Evolutionary conservation across 2,329 filamentous ascomycete species (phyloP), one percentile per base, ranked within the genome.

Genomic region (Sporothrix pseudoabietina): DNA sequence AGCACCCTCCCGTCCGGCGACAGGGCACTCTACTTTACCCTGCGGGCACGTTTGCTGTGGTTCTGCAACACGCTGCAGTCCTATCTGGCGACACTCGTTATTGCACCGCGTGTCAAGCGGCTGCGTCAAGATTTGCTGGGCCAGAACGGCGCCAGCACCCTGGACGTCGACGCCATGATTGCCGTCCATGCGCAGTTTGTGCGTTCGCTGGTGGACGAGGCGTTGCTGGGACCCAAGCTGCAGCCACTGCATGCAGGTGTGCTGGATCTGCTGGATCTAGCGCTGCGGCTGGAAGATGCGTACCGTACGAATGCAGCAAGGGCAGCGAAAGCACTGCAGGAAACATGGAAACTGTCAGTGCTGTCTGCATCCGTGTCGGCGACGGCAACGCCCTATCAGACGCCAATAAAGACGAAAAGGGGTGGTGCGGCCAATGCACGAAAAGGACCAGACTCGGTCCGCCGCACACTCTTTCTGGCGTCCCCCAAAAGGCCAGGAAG

Each of bases 101-200:
- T 97, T 0, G 87, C 86, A 0, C 87, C 89, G 0, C 85, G 89
- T 30, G 87, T 86, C 1, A 78, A 81, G 1, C 83, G 84, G 41
- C 87, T 98, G 83, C 82, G 83, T 6, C 79, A 81, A 2, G 83
- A 86, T 0, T 85, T 98, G 70, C 81, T 66, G 5, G 47, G 44
- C 9, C 44, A 69, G 19, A 32, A 19, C 7, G 30, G 47, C 2
- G 47, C 82, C 16, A 82, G 83, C 6, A 89, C 93, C 0, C 85
- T 87, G 35, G 93, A 95, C 76, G 89, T 98, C 10, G 94, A 98
- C 79, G 87, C 87, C 35, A 97, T 98, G 92, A 90, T 94, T 35
- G 82, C 82, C 1, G 85, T 90, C 0, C 94, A 97, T 79, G 82
- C 87, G 4, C 79, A 81, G 0, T 95, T 91, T 77, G 83, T 92